Conservation (phyloP, 495 filamentous ascomycete genomes). For the Pyrenopolyporus hunteri region DNA sequence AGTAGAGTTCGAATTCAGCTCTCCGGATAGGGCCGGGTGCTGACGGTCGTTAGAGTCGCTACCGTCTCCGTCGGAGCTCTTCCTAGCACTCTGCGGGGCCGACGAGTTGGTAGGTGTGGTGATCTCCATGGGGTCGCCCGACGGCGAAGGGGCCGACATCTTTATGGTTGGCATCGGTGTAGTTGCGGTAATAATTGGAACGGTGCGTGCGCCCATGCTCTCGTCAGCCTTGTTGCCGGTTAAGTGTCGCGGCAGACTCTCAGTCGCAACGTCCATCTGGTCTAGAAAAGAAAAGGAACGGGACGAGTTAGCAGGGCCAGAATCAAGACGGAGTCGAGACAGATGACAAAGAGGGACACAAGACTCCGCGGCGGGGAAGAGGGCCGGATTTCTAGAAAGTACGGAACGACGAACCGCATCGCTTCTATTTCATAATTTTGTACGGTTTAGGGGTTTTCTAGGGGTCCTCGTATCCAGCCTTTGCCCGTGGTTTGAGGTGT, state of each 20-base stretch:
- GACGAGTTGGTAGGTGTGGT: slow-evolving; percentile 54
- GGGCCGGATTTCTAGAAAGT: slow-evolving; percentile 30
- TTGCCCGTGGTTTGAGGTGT: slow-evolving; percentile 26
- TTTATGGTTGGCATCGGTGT: slow-evolving; percentile 51
- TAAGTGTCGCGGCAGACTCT: slow-evolving; percentile 52
- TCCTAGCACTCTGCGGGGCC: slow-evolving; percentile 49
- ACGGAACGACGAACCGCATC: slow-evolving; percentile 33
- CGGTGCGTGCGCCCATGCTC: slow-evolving; percentile 51
- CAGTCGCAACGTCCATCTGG: slow-evolving; percentile 57
- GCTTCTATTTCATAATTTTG: slow-evolving; percentile 31
- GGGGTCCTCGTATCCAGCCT: slow-evolving; percentile 14
- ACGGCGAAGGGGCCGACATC: slow-evolving; percentile 55
- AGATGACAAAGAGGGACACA: slow-evolving; percentile 32
- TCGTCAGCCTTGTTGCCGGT: slow-evolving; percentile 48
- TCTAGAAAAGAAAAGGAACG: slow-evolving; percentile 41
- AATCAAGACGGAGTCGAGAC: slow-evolving; percentile 15
- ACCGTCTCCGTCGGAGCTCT: slow-evolving; percentile 53
- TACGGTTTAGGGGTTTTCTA: slow-evolving; percentile 24
- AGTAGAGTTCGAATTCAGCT: slow-evolving; percentile 35
- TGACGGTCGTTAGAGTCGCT: slow-evolving; percentile 46
- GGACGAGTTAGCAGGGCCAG: slow-evolving; percentile 23
- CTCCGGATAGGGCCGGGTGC: slow-evolving; percentile 37
- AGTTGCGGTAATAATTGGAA: slow-evolving; percentile 52
- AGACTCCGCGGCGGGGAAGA: slow-evolving; percentile 18
- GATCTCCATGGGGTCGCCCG: slow-evolving; percentile 59